A percentile compares a stretch with the other conserved stretches of the same genome.
Conservation (phyloP, 345 rosid genomes). For the Orychophragmus violaceus region DNA sequence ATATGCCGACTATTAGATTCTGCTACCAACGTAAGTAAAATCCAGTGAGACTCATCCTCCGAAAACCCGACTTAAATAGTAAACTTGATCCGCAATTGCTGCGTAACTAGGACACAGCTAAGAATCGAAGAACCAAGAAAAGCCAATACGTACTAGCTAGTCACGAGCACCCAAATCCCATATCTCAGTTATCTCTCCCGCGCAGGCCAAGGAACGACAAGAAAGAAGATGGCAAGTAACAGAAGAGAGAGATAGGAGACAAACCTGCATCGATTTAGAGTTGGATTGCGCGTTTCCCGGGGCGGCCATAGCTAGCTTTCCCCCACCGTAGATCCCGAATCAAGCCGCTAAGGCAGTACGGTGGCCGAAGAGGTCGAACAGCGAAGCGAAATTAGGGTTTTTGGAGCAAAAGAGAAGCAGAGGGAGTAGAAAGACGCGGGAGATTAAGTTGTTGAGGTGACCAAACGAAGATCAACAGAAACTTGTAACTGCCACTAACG, state of each 20-base stretch:
- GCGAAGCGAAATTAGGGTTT: conserved; percentile 59
- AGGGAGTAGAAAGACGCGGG: conserved; percentile 25
- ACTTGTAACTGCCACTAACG: conserved; percentile 62
- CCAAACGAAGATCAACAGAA: conserved; percentile 27
- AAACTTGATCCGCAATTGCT: neutral
- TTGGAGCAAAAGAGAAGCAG: conserved; percentile 17
- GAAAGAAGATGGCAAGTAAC: neutral
- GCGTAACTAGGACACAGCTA: neutral
- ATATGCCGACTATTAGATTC: neutral
- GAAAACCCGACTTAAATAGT: neutral
- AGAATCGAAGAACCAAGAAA: neutral
- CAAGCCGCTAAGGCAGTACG: conserved; percentile 8
- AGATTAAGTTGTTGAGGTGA: conserved; percentile 9
- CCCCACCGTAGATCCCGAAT: conserved; percentile 19
- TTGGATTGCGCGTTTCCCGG: conserved; percentile 37
- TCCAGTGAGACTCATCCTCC: neutral
- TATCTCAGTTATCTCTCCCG: conserved; percentile 14
- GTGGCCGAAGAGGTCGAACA: too few species aligned
- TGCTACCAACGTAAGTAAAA: neutral
- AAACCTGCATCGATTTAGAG: conserved; percentile 78
- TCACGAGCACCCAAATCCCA: neutral
- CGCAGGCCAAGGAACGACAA: conserved; percentile 5
- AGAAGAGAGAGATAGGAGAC: conserved; percentile 14
- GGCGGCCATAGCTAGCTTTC: conserved; percentile 51
- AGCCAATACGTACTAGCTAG: neutral